phyloP scores from a whole-genome alignment of 495 filamentous ascomycete genomes.

The Chlorociboria aeruginascens region DNA sequence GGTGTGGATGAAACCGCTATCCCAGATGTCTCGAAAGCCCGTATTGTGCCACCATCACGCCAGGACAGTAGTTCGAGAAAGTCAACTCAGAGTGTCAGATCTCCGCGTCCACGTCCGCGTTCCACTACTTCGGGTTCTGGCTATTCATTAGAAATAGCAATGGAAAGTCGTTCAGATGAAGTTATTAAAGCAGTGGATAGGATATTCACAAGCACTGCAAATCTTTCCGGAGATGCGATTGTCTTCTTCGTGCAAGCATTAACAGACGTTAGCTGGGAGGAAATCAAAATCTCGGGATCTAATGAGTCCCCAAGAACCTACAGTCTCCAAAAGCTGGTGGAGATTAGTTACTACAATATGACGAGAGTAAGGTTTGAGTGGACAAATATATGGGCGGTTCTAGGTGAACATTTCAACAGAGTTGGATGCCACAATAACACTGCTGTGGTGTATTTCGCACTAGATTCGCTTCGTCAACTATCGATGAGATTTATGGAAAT shows the following conservation, averaged over 20 bases:
- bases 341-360: constrained; percentile 99
- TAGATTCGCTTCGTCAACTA: constrained; percentile 87
- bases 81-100: constrained; percentile 49
- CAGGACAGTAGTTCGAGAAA: constrained; percentile 43
- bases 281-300: constrained; percentile 92
- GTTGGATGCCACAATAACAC: constrained; percentile 95
- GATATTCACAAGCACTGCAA: constrained; percentile 92
- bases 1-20: constrained; percentile 87
- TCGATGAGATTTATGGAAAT: constrained; percentile 99
- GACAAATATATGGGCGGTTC: constrained; percentile 91
- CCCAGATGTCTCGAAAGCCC: constrained; percentile 82
- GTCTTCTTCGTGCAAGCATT: constrained; percentile 93
- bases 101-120: constrained; percentile 45
- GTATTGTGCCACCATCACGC: constrained; percentile 45
- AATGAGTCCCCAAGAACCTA: constrained; percentile 92
- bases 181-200: constrained; percentile 87
- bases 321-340: constrained; percentile 93
- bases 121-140: constrained; percentile 46
- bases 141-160: constrained; percentile 77
- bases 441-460: constrained; percentile 88
- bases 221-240: constrained; percentile 87
- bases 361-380: constrained; percentile 94
- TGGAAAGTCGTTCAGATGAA: constrained; percentile 83
- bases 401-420: constrained; percentile 95
- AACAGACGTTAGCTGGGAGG: constrained; percentile 96